phyloP scores from a whole-genome alignment of 1,139 yeast genomes.

The Protomyces pachydermus region DNA sequence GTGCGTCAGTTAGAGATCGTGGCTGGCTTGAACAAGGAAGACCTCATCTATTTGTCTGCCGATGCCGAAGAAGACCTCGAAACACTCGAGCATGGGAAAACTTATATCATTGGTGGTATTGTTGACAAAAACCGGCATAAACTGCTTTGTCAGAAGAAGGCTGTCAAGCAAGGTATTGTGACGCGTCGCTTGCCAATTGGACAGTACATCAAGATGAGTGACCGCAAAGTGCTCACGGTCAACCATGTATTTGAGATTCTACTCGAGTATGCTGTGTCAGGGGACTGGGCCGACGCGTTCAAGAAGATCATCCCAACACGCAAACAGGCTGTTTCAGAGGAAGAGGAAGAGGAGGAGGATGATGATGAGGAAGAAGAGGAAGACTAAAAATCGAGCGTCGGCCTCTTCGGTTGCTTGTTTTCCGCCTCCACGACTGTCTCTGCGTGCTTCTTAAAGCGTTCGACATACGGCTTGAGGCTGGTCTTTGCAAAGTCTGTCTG shows the following conservation, averaged over 20 bases:
- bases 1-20: neutral
- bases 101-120: constrained; percentile 89
- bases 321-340: constrained; percentile 41
- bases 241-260: constrained; percentile 87
- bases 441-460: constrained; percentile 64
- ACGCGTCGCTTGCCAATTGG: constrained; percentile 85
- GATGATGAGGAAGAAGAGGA: constrained; percentile 2
- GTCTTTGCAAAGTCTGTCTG: constrained; percentile 58
- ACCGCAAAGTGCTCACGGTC: constrained; percentile 85
- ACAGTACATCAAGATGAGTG: constrained; percentile 72
- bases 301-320: constrained; percentile 78
- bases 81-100: constrained; percentile 58
- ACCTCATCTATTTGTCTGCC: constrained; percentile 71
- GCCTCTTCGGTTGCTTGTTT: constrained; percentile 44
- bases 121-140: constrained; percentile 94
- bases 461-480: constrained; percentile 66
- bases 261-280: constrained; percentile 42
- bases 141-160: constrained; percentile 72
- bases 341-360: constrained; percentile 13
- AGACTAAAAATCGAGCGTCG: constrained; percentile 3
- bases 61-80: constrained; percentile 70
- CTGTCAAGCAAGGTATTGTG: constrained; percentile 61
- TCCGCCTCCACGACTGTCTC: constrained; percentile 55
- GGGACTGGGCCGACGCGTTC: constrained; percentile 81
- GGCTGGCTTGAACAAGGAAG: constrained; percentile 36